Base-by-base conservation (phyloP, 768 basidiomycete species). In the Tricholoma hemisulphureum region DNA sequence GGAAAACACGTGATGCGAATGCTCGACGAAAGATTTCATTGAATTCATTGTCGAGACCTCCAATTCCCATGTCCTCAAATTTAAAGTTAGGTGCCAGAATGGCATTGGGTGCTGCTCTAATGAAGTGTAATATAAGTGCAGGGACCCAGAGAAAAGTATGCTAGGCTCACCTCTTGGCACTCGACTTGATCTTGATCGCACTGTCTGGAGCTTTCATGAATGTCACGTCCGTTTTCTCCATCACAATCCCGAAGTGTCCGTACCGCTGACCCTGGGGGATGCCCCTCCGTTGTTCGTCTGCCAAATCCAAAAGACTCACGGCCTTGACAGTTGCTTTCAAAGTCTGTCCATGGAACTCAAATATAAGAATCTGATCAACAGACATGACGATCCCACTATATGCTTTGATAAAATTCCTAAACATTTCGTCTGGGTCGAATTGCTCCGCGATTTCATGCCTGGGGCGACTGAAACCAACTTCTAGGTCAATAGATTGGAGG, bases 11-110 rank as follows among this genome's bases (percentile, higher is more conserved):
- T 49, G 91, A 93, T 0, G 97, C 95, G 69, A 99, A 99, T 0
- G 97, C 97, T 67, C 97, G 90, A 69, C 97, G 91, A 80, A 99
- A 99, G 67, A 99, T 99, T 41, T 93, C 88, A 56, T 85, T 85
- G 69, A 99, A 99, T 69, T 99, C 97, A 7, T 85, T 80, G 71
- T 99, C 97, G 31, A 99, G 79, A 67, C 97, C 97, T 67, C 97
- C 97, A 66, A 99, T 98, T 16, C 97, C 97, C 96, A 99, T 98
- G 71, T 99, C 97, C 67, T 96, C 92, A 61, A 99, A 99, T 73
- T 97, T 98, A 84, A 99, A 99, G 74, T 98, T 98, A 1, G 97
- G 94, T 0, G 94, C 88, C 9, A 99, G 82, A 63, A 99, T 96
- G 0, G 97, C 94, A 69, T 98, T 98, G 6, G 95, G 86, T 5